Percentiles rank a stretch among this genome's conserved stretches.
These are phyloP conservation scores for Termitomyces titanicus DNA, from an alignment of 768 basidiomycete genomes.

Conservation along the genomic window DNA sequence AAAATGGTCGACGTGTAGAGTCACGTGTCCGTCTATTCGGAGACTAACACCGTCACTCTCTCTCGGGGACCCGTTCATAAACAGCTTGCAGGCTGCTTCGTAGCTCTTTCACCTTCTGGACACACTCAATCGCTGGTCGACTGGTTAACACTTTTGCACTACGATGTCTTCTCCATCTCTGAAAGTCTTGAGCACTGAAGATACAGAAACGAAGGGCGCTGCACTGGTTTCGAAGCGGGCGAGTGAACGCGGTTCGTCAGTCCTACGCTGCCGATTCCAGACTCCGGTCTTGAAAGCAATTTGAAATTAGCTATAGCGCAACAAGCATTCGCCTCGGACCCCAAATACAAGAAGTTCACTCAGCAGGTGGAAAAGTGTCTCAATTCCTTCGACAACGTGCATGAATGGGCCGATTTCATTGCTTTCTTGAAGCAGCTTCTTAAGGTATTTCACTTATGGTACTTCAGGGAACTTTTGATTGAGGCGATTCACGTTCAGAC, in stretches of 20 bases:
- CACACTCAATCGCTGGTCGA: slow-evolving; percentile 15
- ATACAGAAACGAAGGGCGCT: slow-evolving; percentile 35
- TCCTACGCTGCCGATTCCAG: neutral
- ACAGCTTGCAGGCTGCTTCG: slow-evolving; percentile 5
- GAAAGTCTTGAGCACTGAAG: slow-evolving; percentile 28
- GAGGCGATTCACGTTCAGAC: slow-evolving; percentile 46
- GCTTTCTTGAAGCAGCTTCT: slow-evolving; percentile 92
- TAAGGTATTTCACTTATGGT: slow-evolving; percentile 51
- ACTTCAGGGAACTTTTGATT: neutral
- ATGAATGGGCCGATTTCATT: slow-evolving; percentile 99
- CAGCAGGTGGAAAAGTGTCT: slow-evolving; percentile 92
- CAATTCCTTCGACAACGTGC: slow-evolving; percentile 90
- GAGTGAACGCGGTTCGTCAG: slow-evolving; percentile 47
- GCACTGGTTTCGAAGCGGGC: slow-evolving; percentile 38
- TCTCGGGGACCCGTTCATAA: neutral
- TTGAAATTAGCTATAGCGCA: slow-evolving; percentile 39
- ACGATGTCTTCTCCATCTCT: slow-evolving; percentile 20
- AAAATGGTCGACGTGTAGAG: slow-evolving; percentile 5
- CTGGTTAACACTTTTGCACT: slow-evolving; percentile 2
- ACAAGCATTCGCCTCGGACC: slow-evolving; percentile 69
- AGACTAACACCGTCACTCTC: neutral
- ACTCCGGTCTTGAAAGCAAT: neutral
- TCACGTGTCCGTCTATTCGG: slow-evolving; percentile 12
- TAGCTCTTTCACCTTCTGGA: slow-evolving; percentile 8
- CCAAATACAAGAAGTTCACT: slow-evolving; percentile 92